These are phyloP conservation scores for Candida awuae DNA, from an alignment of 805 yeast genomes.

Conservation along the genomic window DNA sequence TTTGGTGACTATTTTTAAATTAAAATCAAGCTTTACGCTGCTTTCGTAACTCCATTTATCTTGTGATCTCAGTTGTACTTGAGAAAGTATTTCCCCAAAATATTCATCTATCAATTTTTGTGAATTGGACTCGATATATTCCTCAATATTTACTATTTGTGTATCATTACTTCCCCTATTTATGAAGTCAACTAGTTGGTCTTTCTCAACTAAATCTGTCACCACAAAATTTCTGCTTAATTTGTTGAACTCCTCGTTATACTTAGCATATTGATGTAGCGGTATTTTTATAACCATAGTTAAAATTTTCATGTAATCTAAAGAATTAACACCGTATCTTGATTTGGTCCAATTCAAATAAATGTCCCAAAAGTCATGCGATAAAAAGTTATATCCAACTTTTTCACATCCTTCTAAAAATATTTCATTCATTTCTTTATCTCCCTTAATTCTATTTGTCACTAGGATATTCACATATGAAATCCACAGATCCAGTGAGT, in stretches of 20 bases:
- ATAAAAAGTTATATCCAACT: constrained; percentile 65
- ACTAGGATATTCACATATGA: constrained; percentile 52
- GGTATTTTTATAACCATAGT: constrained; percentile 50
- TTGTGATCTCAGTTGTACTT: constrained; percentile 46
- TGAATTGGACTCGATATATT: constrained; percentile 13
- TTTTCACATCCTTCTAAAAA: constrained; percentile 41
- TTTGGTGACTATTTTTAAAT: constrained; percentile 36
- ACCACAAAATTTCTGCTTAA: constrained; percentile 30
- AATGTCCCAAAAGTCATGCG: constrained; percentile 80
- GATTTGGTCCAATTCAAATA: constrained; percentile 54
- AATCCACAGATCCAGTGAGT: constrained; percentile 58
- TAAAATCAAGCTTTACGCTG: constrained; percentile 50
- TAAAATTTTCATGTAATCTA: constrained; percentile 35
- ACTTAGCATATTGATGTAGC: constrained; percentile 78
- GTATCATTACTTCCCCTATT: constrained; percentile 11
- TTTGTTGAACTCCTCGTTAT: constrained; percentile 45
- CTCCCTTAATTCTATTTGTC: constrained; percentile 31
- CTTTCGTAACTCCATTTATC: constrained; percentile 70
- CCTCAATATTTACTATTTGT: background rate
- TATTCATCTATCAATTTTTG: constrained; percentile 33
- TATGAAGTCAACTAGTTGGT: constrained; percentile 25
- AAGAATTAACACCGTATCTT: constrained; percentile 27
- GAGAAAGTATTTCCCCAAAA: constrained; percentile 34
- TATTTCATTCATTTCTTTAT: constrained; percentile 29
- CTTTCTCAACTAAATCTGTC: constrained; percentile 25